These are phyloP conservation scores for Candida pseudofarinosa DNA, from an alignment of 805 yeast species.

Conservation along the genomic window DNA sequence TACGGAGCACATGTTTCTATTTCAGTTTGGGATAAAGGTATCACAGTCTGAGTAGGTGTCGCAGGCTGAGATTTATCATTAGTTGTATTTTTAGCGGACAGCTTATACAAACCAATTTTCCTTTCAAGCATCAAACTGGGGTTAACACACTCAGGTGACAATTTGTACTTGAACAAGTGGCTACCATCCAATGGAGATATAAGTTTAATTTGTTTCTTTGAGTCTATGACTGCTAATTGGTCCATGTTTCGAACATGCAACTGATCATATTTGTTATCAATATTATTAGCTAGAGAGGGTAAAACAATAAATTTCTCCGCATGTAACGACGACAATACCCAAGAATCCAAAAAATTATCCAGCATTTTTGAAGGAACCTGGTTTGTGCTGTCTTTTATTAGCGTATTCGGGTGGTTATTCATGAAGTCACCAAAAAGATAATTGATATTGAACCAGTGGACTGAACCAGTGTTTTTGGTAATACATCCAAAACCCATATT, in stretches of 20 bases:
- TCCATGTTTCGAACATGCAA: slow-evolving; percentile 17
- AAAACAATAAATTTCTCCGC: slow-evolving; percentile 25
- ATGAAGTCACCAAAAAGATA: slow-evolving; percentile 31
- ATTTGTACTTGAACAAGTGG: slow-evolving; percentile 35
- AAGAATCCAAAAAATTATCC: slow-evolving; percentile 31
- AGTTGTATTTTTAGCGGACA: not conserved
- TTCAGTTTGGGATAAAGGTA: slow-evolving; percentile 49
- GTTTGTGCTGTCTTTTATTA: slow-evolving; percentile 7
- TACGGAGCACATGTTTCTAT: slow-evolving; percentile 50
- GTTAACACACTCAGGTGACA: slow-evolving; percentile 31
- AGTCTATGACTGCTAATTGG: slow-evolving; percentile 34
- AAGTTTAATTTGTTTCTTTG: slow-evolving; percentile 25
- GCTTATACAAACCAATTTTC: not conserved
- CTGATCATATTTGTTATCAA: slow-evolving; percentile 9
- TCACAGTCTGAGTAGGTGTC: slow-evolving; percentile 6
- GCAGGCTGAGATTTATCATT: not conserved
- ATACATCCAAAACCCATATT: slow-evolving; percentile 48
- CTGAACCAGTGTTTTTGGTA: slow-evolving; percentile 52
- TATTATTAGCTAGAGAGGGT: slow-evolving; percentile 14
- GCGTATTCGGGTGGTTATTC: slow-evolving; percentile 27
- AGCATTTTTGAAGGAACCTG: slow-evolving; percentile 6
- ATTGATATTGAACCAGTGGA: slow-evolving; percentile 57
- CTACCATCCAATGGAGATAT: slow-evolving; percentile 37
- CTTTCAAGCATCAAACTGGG: slow-evolving; percentile 15
- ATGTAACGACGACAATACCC: slow-evolving; percentile 43